Conservation (phyloP, 176 grass and related monocot genomes). For the Phragmites australis region DNA sequence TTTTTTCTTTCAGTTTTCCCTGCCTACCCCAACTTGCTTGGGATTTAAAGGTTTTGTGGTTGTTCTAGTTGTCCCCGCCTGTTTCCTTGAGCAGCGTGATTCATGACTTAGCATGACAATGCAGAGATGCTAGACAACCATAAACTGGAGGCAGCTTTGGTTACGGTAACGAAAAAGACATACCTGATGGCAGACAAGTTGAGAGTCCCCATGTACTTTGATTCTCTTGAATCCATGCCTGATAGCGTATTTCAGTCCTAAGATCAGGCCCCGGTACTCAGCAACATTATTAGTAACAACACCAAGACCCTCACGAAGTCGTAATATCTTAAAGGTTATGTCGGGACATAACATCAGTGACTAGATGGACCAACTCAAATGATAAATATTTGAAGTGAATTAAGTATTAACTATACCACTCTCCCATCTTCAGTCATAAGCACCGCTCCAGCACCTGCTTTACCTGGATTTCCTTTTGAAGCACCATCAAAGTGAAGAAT, state of each 20-base stretch:
- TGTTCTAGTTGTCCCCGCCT: not conserved
- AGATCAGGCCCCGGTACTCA: constrained; percentile 67
- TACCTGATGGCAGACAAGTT: constrained; percentile 76
- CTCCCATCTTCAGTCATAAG: constrained; percentile 70
- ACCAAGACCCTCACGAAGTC: constrained; percentile 77
- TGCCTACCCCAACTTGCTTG: no score
- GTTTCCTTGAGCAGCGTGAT: constrained; percentile 7
- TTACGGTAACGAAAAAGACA: constrained; percentile 26
- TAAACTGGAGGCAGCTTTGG: not conserved
- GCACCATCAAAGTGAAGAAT: constrained; percentile 80
- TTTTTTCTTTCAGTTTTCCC: not conserved
- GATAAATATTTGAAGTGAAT: constrained; percentile 22
- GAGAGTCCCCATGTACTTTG: constrained; percentile 67
- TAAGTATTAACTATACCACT: constrained; percentile 56
- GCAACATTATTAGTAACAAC: constrained; percentile 82
- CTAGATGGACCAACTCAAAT: constrained; percentile 16
- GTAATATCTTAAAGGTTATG: constrained; percentile 60
- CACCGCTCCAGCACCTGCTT: constrained; percentile 80
- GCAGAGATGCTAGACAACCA: constrained; percentile 25
- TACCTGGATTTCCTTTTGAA: constrained; percentile 93
- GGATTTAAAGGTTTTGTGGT: no score
- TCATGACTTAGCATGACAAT: constrained; percentile 13
- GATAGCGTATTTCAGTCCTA: constrained; percentile 68
- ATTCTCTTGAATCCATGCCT: constrained; percentile 71
- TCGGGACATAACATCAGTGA: constrained; percentile 29